phyloP scores from a whole-genome alignment of 2,329 filamentous ascomycete species.

The Scopulariopsis brevicaulis region DNA sequence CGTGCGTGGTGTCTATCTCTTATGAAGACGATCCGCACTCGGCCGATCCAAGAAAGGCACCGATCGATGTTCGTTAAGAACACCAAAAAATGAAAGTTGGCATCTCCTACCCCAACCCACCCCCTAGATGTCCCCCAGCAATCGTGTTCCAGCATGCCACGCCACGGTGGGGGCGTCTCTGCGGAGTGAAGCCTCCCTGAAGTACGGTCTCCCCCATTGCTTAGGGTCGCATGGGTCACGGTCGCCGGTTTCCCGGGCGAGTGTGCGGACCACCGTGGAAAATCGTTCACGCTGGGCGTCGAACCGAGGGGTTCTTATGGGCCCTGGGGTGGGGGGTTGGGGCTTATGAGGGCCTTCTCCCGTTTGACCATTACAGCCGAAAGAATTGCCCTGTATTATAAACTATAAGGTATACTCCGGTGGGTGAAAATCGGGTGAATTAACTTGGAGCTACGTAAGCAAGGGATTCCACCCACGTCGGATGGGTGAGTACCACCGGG shows the following conservation, averaged over 20 bases:
- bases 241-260: slow-evolving; percentile 58
- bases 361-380: slow-evolving; percentile 53
- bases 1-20: too few species aligned
- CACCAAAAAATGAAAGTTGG: slow-evolving; percentile 31
- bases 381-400: neutral
- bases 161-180: slow-evolving; percentile 59
- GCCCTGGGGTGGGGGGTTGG: slow-evolving; percentile 38
- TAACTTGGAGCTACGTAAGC: neutral
- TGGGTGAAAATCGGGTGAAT: neutral
- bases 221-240: slow-evolving; percentile 43
- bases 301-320: slow-evolving; percentile 40
- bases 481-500: neutral
- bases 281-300: slow-evolving; percentile 57
- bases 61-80: neutral
- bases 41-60: too few species aligned
- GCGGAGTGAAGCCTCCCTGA: slow-evolving; percentile 64
- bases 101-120: slow-evolving; percentile 41
- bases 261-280: slow-evolving; percentile 47
- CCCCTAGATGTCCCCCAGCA: slow-evolving; percentile 45
- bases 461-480: neutral
- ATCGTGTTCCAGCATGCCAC: slow-evolving; percentile 60
- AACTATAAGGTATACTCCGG: neutral
- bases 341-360: slow-evolving; percentile 43
- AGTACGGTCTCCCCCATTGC: slow-evolving; percentile 54
- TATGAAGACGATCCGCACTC: too few species aligned